phyloP scores from a whole-genome alignment of 2,329 filamentous ascomycete species.

The Fusarium staphyleae region DNA sequence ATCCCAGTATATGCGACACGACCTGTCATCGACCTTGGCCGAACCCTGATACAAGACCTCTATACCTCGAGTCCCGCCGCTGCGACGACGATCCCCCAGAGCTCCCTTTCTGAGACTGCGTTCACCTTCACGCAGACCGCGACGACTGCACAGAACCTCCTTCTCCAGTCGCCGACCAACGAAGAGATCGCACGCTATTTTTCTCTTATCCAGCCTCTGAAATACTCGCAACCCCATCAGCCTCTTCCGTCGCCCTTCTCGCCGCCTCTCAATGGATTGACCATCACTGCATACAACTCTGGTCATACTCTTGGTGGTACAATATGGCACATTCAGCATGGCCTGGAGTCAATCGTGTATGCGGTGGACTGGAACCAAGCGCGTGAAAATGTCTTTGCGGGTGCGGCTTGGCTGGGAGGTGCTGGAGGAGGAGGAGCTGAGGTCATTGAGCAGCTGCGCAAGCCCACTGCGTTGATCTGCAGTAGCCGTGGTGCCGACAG shows the following conservation, averaged over 20 bases:
- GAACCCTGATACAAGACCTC: conserved; percentile 88
- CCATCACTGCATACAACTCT: conserved; percentile 95
- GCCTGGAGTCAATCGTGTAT: conserved; percentile 95
- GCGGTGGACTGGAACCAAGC: conserved; percentile 98
- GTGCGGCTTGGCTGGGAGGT: conserved; percentile 91
- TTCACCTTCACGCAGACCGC: conserved; percentile 62
- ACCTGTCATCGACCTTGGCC: conserved; percentile 90
- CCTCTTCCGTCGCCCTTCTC: conserved; percentile 87
- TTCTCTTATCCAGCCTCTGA: conserved; percentile 85
- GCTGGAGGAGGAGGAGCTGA: conserved; percentile 82
- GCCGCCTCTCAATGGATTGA: conserved; percentile 86
- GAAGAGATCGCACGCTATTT: conserved; percentile 96
- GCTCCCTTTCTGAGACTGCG: conserved; percentile 71
- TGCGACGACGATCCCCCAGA: conserved; percentile 78
- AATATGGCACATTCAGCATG: conserved; percentile 98
- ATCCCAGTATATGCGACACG: conserved; percentile 95
- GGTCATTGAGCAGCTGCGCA: conserved; percentile 90
- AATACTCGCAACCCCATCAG: conserved; percentile 96
- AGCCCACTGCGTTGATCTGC: conserved; percentile 92
- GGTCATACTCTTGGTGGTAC: conserved; percentile 96
- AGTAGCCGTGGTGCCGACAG: conserved; percentile 82
- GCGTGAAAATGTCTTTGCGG: conserved; percentile 92
- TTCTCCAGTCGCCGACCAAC: conserved; percentile 73
- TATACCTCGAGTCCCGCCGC: conserved; percentile 91
- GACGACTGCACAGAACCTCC: conserved; percentile 60